A percentile compares a stretch with the other conserved stretches of the same genome.
Evolutionary conservation across 2,329 filamentous ascomycete genomes (phyloP).

Genomic region (Delphinella strobiligena): DNA sequence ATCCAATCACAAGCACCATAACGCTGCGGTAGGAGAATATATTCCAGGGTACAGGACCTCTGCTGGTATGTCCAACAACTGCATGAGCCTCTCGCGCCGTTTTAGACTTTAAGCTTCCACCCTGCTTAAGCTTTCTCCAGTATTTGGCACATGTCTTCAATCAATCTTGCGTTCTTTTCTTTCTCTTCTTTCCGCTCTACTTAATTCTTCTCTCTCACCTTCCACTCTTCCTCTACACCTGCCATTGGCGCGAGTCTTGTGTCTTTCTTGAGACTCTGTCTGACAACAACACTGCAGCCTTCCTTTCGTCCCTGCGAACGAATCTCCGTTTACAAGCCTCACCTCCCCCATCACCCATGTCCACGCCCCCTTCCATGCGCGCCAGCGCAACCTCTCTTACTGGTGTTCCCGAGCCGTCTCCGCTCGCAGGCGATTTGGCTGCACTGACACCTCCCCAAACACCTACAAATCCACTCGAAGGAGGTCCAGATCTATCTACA

Average conservation of each 20-base stretch:
- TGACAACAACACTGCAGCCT: constrained; percentile 42
- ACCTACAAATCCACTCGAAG: constrained; percentile 33
- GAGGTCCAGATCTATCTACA: constrained; percentile 53
- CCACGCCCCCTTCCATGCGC: constrained; percentile 49
- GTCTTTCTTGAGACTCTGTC: not conserved
- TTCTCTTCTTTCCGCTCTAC: not conserved
- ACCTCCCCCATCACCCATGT: constrained; percentile 49
- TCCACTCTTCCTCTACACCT: too few species aligned
- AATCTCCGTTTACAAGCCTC: constrained; percentile 57
- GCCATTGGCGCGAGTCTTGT: too few species aligned
- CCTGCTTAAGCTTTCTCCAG: not conserved
- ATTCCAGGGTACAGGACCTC: constrained; percentile 24
- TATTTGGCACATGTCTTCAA: too few species aligned
- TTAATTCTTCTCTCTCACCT: constrained; percentile 3
- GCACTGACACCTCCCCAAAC: constrained; percentile 15
- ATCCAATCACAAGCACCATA: constrained; percentile 1
- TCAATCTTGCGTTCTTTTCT: too few species aligned
- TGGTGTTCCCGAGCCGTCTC: constrained; percentile 25
- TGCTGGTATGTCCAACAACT: constrained; percentile 16
- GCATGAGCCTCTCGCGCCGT: constrained; percentile 1
- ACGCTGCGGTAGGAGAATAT: constrained; percentile 4
- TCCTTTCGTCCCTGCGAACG: constrained; percentile 69
- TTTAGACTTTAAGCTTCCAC: constrained; percentile 1
- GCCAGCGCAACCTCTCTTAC: constrained; percentile 37
- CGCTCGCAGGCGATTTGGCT: constrained; percentile 24